Base-by-base conservation (phyloP, 768 basidiomycete genomes). In the Pisolithus albus region DNA sequence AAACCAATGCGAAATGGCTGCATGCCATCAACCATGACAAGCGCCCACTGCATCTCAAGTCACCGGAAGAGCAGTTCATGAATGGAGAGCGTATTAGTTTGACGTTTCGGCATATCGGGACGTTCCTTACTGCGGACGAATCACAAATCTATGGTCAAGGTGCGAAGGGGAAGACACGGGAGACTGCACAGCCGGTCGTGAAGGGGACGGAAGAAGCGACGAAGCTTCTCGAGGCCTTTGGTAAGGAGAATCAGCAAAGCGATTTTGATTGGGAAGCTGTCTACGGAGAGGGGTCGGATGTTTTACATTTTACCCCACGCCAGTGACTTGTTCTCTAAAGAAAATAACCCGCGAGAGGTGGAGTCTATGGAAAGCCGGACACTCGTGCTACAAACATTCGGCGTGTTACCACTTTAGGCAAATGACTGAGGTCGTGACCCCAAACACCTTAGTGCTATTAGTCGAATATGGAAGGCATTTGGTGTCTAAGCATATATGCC, bases 11-110 rank as follows among this genome's bases (percentile, higher is more conserved):
- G 50, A 75, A 74, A 52, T 91, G 87, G 85, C 69, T 89, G 49
- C 88, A 92, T 60, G 81, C 79, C 39, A 86, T 92, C 56, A 79
- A 81, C 53, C 80, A 80, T 49, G 88, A 91, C 69, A 89, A 86
- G 56, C 83, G 89, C 1, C 77, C 79, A 3, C 52, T 74, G 3
- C 52, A 62, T 6, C 61, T 67, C 3, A 91, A 90, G 64, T 71
- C 75, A 2, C 61, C 64, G 2, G 76, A 70, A 23, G 88, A 91
- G 67, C 75, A 65, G 28, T 68, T 70, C 41, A 71, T 76, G 57
- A 61, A 70, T n/a, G 84, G 83, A 23, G 83, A 75, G 47, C 76
- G 88, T 44, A 88, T 91, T 62, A 88, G 87, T 60, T 66, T 90
- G 58, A 92, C 88, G 8, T 90, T 91, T 67, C 74, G 88, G 37